Evolutionary conservation across 352 stramenopile genomes (phyloP).

Genomic region (Phytophthora colocasiae): DNA sequence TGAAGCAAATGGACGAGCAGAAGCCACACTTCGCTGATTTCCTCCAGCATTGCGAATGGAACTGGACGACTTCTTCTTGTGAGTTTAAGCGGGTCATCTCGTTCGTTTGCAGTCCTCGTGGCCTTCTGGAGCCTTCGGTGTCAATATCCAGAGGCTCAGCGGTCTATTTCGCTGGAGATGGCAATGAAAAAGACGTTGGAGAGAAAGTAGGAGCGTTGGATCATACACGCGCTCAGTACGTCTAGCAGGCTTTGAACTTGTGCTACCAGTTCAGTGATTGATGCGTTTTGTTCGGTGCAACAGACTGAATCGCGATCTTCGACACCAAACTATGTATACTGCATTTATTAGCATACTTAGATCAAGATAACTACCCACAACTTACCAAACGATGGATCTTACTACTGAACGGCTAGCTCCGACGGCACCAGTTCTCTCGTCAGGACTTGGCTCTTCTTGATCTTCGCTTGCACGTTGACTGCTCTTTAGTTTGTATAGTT

Average conservation of each 20-base stretch:
- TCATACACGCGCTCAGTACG: too few species aligned
- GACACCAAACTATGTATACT: neutral
- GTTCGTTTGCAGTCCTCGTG: slow-evolving; percentile 50
- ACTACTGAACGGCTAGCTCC: neutral
- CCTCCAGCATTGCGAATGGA: slow-evolving; percentile 47
- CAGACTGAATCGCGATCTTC: too few species aligned
- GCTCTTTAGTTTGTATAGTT: slow-evolving; percentile 3
- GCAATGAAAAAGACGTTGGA: neutral
- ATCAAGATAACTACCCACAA: neutral
- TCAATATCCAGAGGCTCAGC: slow-evolving; percentile 1
- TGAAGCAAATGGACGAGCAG: slow-evolving; percentile 16
- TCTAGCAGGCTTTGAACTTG: too few species aligned
- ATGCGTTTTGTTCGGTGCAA: too few species aligned
- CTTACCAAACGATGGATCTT: neutral
- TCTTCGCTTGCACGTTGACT: neutral
- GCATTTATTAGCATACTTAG: neutral
- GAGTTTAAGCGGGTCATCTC: slow-evolving; percentile 48
- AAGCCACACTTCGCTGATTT: slow-evolving; percentile 56
- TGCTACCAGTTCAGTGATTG: too few species aligned
- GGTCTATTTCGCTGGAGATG: slow-evolving; percentile 7
- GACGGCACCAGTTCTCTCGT: neutral
- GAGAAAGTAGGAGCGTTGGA: neutral
- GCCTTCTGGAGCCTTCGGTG: neutral
- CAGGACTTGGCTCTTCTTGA: neutral
- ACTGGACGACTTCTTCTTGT: slow-evolving; percentile 61